Evolutionary conservation across 768 basidiomycete species (phyloP).

Genomic region (Suillus placidus): DNA sequence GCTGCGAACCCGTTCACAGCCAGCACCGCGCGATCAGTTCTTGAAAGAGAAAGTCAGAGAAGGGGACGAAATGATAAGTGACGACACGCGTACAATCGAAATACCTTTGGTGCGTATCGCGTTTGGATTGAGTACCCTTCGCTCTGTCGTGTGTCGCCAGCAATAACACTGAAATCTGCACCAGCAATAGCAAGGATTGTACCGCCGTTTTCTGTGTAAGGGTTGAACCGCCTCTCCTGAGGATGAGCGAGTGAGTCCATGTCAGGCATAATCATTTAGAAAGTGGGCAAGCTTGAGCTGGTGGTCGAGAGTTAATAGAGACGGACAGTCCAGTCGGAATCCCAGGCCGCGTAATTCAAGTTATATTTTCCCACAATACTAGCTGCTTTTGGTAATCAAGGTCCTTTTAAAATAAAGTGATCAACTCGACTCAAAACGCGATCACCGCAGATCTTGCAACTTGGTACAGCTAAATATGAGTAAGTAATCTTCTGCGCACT

Average conservation of each 20-base stretch:
- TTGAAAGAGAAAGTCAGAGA: slow-evolving; percentile 33
- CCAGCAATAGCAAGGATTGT: slow-evolving; percentile 97
- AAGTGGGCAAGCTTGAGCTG: not conserved
- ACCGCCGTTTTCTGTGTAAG: slow-evolving; percentile 92
- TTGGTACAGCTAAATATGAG: slow-evolving; percentile 24
- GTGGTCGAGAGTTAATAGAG: not conserved
- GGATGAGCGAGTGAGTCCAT: slow-evolving; percentile 43
- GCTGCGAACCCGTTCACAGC: slow-evolving; percentile 98
- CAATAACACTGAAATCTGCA: slow-evolving; percentile 90
- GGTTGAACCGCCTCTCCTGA: slow-evolving; percentile 74
- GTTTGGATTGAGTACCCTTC: slow-evolving; percentile 99
- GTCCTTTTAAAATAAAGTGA: not conserved
- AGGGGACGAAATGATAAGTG: not conserved
- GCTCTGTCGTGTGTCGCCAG: slow-evolving; percentile 95
- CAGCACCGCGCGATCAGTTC: slow-evolving; percentile 90
- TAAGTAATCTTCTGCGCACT: slow-evolving; percentile 3
- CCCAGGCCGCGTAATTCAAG: slow-evolving; percentile 20
- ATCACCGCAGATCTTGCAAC: not conserved
- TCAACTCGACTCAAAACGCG: not conserved
- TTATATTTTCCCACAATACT: slow-evolving; percentile 4
- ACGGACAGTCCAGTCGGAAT: not conserved
- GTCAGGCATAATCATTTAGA: slow-evolving; percentile 35
- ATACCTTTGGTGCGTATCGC: slow-evolving; percentile 94
- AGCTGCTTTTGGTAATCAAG: slow-evolving; percentile 8
- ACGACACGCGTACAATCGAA: slow-evolving; percentile 69